Evolutionary conservation across 2,329 filamentous ascomycete genomes (phyloP).

Genomic region (Diaporthe capsici): DNA sequence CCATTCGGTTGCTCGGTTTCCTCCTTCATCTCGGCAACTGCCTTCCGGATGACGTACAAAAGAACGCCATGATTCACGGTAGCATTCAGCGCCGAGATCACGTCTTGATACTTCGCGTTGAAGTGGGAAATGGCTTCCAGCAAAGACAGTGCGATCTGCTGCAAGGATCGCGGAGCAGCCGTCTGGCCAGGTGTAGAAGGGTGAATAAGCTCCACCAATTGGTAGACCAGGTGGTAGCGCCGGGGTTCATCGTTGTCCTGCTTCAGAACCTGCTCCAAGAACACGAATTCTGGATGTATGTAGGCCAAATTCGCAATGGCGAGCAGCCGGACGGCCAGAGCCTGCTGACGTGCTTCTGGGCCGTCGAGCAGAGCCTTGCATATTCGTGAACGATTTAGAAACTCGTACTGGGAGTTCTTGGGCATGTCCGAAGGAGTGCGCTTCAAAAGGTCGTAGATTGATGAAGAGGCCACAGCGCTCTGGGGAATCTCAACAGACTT

Average conservation of each 20-base stretch:
- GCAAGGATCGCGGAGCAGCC: constrained; percentile 80
- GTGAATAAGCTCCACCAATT: constrained; percentile 92
- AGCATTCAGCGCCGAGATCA: constrained; percentile 91
- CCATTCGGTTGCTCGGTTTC: constrained; percentile 70
- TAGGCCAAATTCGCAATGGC: constrained; percentile 94
- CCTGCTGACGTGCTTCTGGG: constrained; percentile 76
- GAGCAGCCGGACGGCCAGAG: constrained; percentile 85
- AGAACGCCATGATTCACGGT: constrained; percentile 97
- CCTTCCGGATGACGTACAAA: constrained; percentile 92
- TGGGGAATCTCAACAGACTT: constrained; percentile 77
- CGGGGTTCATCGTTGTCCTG: constrained; percentile 92
- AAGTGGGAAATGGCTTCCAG: constrained; percentile 90
- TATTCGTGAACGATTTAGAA: constrained; percentile 85
- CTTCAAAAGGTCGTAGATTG: constrained; percentile 70
- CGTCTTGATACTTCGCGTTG: constrained; percentile 82
- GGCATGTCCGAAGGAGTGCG: constrained; percentile 76
- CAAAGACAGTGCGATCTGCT: constrained; percentile 84
- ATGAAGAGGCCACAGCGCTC: constrained; percentile 64
- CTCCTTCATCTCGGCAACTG: constrained; percentile 83
- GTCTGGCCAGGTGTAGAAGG: constrained; percentile 79
- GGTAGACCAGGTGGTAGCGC: constrained; percentile 89
- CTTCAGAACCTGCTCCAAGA: constrained; percentile 87
- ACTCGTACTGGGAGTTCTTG: constrained; percentile 81
- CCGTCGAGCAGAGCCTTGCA: constrained; percentile 84
- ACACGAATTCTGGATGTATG: constrained; percentile 85